A percentile compares a stretch with the other conserved stretches of the same genome.
These are phyloP conservation scores for Verticillium isaacii DNA, from an alignment of 2,329 filamentous ascomycete genomes.

Conservation along the genomic window DNA sequence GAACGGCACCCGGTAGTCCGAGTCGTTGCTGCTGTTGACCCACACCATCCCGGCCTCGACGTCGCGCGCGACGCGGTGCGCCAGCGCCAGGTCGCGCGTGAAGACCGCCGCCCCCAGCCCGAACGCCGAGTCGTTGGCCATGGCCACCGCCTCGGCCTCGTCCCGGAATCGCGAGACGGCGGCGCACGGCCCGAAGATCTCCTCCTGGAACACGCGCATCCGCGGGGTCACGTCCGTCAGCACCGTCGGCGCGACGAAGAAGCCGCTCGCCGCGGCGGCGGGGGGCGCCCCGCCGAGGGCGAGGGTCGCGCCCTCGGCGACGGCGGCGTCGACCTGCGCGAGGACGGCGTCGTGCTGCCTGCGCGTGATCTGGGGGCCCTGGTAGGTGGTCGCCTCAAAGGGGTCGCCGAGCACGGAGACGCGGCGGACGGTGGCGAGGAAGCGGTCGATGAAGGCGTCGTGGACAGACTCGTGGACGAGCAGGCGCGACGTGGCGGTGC, in stretches of 20 bases:
- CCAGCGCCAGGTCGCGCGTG: slow-evolving; percentile 43
- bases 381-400: slow-evolving; percentile 58
- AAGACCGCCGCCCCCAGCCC: slow-evolving; percentile 54
- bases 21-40: slow-evolving; percentile 30
- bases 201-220: slow-evolving; percentile 21
- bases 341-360: slow-evolving; percentile 61
- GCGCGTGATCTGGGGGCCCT: slow-evolving; percentile 64
- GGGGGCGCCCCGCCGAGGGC: slow-evolving; percentile 21
- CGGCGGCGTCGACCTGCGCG: slow-evolving; percentile 60
- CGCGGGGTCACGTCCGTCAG: slow-evolving; percentile 20
- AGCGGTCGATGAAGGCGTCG: slow-evolving; percentile 58
- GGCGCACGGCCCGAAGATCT: slow-evolving; percentile 26
- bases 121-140: slow-evolving; percentile 41
- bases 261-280: slow-evolving; percentile 29
- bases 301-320: slow-evolving; percentile 55
- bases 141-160: slow-evolving; percentile 24
- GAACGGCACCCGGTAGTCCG: slow-evolving; percentile 24
- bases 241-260: slow-evolving; percentile 22
- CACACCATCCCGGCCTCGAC: slow-evolving; percentile 49
- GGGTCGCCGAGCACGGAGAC: slow-evolving; percentile 59
- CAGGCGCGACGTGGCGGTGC: slow-evolving; percentile 54
- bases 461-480: slow-evolving; percentile 53
- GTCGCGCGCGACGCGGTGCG: slow-evolving; percentile 36
- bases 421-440: slow-evolving; percentile 50
- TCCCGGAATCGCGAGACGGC: slow-evolving; percentile 21